phyloP scores from a whole-genome alignment of 2,329 filamentous ascomycete species.

The Fusarium proliferatum region DNA sequence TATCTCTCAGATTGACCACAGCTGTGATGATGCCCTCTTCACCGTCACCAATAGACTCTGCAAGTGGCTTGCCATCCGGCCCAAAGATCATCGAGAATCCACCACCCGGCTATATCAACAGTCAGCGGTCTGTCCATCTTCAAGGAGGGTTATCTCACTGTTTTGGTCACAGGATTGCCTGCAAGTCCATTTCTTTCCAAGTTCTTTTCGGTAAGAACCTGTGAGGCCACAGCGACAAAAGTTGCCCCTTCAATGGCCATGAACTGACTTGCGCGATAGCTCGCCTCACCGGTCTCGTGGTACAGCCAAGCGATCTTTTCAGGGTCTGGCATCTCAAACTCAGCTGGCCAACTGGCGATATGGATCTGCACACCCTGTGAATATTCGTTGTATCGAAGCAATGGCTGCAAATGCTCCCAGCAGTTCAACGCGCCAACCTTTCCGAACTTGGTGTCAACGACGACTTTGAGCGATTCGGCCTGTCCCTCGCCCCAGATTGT shows the following conservation, averaged over 20 bases:
- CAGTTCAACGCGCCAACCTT: neutral
- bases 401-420: neutral
- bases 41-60: neutral
- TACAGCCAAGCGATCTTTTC: neutral
- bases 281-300: neutral
- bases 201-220: neutral
- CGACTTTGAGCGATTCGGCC: neutral
- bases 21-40: neutral
- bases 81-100: constrained; percentile 7
- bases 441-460: neutral
- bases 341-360: neutral
- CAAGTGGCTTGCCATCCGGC: neutral
- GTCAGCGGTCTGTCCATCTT: neutral
- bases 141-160: neutral
- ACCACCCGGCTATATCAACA: neutral
- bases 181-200: neutral
- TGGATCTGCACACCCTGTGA: neutral
- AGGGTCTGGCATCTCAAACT: neutral
- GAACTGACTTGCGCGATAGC: neutral
- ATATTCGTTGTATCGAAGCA: constrained; percentile 2
- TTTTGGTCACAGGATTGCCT: neutral
- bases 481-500: constrained; percentile 1
- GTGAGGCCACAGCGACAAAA: neutral
- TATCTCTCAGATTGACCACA: neutral
- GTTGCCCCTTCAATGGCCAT: constrained; percentile 1